These are phyloP conservation scores for Gigaspora rosea DNA, from an alignment of 192 early-diverging fungal genomes.

Conservation along the genomic window DNA sequence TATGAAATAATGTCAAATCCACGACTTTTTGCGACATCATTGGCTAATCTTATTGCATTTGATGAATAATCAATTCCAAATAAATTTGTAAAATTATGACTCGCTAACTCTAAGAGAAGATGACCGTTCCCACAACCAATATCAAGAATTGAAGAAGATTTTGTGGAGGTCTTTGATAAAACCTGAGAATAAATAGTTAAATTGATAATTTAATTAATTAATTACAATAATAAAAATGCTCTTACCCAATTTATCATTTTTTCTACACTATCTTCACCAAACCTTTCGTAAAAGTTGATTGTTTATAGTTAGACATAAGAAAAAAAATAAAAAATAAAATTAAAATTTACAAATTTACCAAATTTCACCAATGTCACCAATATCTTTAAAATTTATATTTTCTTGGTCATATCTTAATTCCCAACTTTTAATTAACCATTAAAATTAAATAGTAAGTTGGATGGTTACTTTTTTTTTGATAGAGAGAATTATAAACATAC, in stretches of 20 bases:
- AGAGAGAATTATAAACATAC: too few species aligned
- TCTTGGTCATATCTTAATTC: constrained; percentile 82
- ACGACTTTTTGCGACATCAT: constrained; percentile 57
- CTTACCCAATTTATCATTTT: constrained; percentile 91
- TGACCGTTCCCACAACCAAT: constrained; percentile 95
- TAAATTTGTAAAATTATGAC: constrained; percentile 69
- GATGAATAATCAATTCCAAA: constrained; percentile 86
- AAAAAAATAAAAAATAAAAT: not conserved
- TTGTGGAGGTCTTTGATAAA: constrained; percentile 32
- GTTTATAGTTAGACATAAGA: not conserved
- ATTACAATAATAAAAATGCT: not conserved
- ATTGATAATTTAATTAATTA: constrained; percentile 7
- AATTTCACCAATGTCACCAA: constrained; percentile 89
- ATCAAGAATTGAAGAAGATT: constrained; percentile 64
- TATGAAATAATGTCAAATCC: constrained; percentile 52
- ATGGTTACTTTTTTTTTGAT: too few species aligned
- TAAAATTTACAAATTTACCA: constrained; percentile 53
- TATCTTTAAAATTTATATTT: constrained; percentile 74
- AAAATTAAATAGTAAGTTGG: too few species aligned
- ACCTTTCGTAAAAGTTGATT: constrained; percentile 44
- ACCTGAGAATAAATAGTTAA: not conserved
- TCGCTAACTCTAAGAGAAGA: constrained; percentile 74
- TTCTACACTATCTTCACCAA: constrained; percentile 80
- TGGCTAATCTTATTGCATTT: constrained; percentile 72
- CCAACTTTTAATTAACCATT: constrained; percentile 51